These are phyloP conservation scores for Stephania yunnanensis DNA, from an alignment of 164 flowering plant species.

Conservation along the genomic window DNA sequence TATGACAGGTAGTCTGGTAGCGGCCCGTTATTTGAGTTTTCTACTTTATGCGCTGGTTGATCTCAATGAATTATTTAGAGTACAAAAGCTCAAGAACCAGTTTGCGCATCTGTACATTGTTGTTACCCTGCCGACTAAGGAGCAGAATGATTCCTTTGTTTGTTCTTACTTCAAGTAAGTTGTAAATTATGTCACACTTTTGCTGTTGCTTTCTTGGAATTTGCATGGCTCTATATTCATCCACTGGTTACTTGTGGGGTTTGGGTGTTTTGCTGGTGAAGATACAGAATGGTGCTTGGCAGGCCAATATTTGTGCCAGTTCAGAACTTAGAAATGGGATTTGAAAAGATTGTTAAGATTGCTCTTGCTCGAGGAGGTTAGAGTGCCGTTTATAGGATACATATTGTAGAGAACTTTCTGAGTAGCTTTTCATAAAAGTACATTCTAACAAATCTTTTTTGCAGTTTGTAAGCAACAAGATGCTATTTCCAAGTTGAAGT, in stretches of 20 bases:
- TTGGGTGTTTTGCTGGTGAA: constrained; percentile 20
- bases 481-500: constrained; percentile 50
- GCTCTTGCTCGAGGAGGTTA: constrained; percentile 87
- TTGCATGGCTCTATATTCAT: not conserved
- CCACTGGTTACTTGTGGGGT: not conserved
- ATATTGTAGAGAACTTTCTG: not conserved
- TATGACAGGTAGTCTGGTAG: constrained; percentile 47
- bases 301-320: constrained; percentile 80
- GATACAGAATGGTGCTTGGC: constrained; percentile 71
- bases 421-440: constrained; percentile 9
- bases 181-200: not conserved
- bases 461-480: constrained; percentile 73
- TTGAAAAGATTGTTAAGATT: constrained; percentile 85
- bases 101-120: constrained; percentile 74
- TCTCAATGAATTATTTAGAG: constrained; percentile 34
- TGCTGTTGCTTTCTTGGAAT: not conserved
- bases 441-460: constrained; percentile 1
- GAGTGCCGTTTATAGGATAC: not conserved
- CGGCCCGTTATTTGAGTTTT: not conserved
- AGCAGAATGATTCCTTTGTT: constrained; percentile 72
- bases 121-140: constrained; percentile 60
- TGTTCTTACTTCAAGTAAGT: constrained; percentile 79
- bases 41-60: constrained; percentile 9
- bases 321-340: constrained; percentile 84
- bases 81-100: constrained; percentile 64